Evolutionary conservation across 306 rosid genomes (phyloP).

Genomic region (Vicia faba): DNA sequence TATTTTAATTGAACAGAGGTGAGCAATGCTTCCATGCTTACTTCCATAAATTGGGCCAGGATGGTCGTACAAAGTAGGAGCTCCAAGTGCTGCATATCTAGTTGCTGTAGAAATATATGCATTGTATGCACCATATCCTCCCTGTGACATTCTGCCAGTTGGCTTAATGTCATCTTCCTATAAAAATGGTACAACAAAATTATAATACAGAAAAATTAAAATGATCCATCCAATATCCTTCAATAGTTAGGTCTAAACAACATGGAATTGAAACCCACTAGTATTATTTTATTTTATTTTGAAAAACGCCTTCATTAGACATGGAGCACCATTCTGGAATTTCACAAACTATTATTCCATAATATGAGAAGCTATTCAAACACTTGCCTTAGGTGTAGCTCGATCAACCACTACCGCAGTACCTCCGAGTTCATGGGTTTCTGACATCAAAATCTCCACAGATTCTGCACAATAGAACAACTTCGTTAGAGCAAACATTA

Average conservation of each 20-base stretch:
- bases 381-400: constrained; percentile 95
- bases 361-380: constrained; percentile 33
- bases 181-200: constrained; percentile 35
- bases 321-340: constrained; percentile 13
- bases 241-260: constrained; percentile 6
- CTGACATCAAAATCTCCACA: constrained; percentile 89
- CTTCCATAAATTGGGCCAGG: constrained; percentile 88
- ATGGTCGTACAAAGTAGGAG: constrained; percentile 95
- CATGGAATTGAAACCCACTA: constrained; percentile 12
- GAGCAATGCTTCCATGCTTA: constrained; percentile 45
- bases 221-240: constrained; percentile 8
- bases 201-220: constrained; percentile 4
- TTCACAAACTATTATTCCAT: not conserved
- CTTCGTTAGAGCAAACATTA: constrained; percentile 18
- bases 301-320: not conserved
- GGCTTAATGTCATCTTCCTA: constrained; percentile 96
- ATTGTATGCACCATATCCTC: constrained; percentile 98
- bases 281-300: constrained; percentile 11
- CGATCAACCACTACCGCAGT: constrained; percentile 93
- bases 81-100: constrained; percentile 96
- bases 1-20: constrained; percentile 21
- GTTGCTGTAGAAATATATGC: constrained; percentile 97
- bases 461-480: constrained; percentile 64
- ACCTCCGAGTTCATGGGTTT: constrained; percentile 92
- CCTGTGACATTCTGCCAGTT: constrained; percentile 67